Conservation (phyloP, 164 flowering plant species). For the Liriodendron chinense region DNA sequence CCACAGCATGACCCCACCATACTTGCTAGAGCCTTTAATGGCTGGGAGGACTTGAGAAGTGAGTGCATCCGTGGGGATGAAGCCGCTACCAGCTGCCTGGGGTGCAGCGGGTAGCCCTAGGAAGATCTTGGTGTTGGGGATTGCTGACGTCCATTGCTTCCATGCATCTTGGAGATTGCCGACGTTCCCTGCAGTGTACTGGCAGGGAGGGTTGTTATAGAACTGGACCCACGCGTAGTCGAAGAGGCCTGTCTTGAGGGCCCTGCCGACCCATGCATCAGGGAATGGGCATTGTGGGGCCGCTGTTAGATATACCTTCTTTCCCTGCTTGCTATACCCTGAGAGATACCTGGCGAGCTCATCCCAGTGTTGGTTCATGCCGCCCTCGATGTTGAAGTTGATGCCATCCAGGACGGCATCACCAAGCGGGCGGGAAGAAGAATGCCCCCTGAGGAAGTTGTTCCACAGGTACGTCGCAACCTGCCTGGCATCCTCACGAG, state of each 20-base stretch:
- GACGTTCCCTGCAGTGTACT: background rate
- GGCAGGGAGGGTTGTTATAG: slow-evolving; percentile 12
- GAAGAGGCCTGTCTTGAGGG: slow-evolving; percentile 16
- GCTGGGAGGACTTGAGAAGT: slow-evolving; percentile 2
- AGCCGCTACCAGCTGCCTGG: slow-evolving; percentile 6
- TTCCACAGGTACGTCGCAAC: slow-evolving; percentile 7
- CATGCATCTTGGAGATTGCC: background rate
- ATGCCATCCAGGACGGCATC: slow-evolving; percentile 2
- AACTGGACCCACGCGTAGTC: slow-evolving; percentile 32
- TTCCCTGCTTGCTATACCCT: slow-evolving; percentile 3
- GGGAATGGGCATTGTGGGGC: slow-evolving; percentile 13
- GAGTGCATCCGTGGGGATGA: background rate
- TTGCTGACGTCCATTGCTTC: slow-evolving; percentile 3
- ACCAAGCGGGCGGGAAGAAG: background rate
- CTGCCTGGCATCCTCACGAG: slow-evolving; percentile 4
- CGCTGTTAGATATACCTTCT: slow-evolving; percentile 9
- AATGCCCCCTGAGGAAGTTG: slow-evolving; percentile 7
- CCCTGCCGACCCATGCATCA: slow-evolving; percentile 4
- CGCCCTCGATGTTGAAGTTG: slow-evolving; percentile 6
- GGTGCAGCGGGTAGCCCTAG: slow-evolving; percentile 2
- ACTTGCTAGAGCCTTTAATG: slow-evolving; percentile 4
- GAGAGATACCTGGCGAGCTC: slow-evolving; percentile 4
- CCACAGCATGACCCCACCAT: slow-evolving; percentile 18
- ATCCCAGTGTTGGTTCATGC: slow-evolving; percentile 2
- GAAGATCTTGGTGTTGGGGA: slow-evolving; percentile 3